phyloP scores from a whole-genome alignment of 805 yeast species.

The Yamadazyma ubonensis region DNA sequence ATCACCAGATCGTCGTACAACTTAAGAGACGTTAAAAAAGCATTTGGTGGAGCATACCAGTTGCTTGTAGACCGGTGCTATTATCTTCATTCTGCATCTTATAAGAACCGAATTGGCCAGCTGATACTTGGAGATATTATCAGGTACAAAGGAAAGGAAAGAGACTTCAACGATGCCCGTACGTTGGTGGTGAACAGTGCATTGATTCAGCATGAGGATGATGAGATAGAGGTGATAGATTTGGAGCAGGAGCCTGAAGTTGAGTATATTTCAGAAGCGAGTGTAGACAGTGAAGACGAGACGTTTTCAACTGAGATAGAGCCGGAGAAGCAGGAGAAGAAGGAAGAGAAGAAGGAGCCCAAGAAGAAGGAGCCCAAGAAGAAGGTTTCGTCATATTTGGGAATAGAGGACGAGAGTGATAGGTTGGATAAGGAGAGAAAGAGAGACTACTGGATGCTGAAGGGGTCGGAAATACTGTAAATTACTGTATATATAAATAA shows the following conservation, averaged over 20 bases:
- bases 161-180: constrained; percentile 80
- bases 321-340: constrained; percentile 1
- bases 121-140: constrained; percentile 80
- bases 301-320: not conserved
- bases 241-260: constrained; percentile 28
- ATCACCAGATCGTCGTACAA: constrained; percentile 84
- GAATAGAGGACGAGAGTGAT: constrained; percentile 32
- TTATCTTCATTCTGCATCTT: constrained; percentile 63
- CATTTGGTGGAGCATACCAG: constrained; percentile 87
- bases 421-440: constrained; percentile 32
- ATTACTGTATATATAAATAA: constrained; percentile 7
- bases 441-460: constrained; percentile 43
- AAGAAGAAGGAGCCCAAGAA: constrained; percentile 12
- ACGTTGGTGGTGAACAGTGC: constrained; percentile 62
- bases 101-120: constrained; percentile 64
- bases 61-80: constrained; percentile 72
- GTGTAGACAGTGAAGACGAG: constrained; percentile 10
- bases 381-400: constrained; percentile 27
- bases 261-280: constrained; percentile 16
- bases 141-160: constrained; percentile 65
- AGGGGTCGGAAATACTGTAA: constrained; percentile 31
- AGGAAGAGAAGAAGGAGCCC: constrained; percentile 7
- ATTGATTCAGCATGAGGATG: constrained; percentile 20
- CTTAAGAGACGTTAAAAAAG: constrained; percentile 72
- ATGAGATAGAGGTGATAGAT: constrained; percentile 16